Evolutionary conservation across 192 early-diverging fungal species (phyloP), one percentile per base, ranked within the genome.

Genomic region (Backusella psychrophila): DNA sequence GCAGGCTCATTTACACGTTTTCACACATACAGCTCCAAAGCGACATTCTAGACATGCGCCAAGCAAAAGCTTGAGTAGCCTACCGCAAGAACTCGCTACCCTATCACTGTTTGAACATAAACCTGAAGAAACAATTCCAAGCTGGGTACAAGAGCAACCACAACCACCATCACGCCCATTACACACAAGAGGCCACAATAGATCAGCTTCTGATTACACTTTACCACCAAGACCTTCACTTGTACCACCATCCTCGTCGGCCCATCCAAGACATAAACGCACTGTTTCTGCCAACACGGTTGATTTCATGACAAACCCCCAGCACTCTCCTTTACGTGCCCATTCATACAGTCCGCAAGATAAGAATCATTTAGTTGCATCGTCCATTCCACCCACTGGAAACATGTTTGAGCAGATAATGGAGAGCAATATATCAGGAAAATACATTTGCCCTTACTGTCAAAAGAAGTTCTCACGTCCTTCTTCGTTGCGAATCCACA

Each of bases 391-490:
- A 49, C 12, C 56, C 21, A 4, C 56, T 11, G 26, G 26, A 29
- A 7, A 63, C 9, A 29, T 63, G 23, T 63, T 63, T 63, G 21
- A 59, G 9, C n/a, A 59, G 17, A 59, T 59, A 9, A 29, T 49
- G 17, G 46, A 49, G 15, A 21, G 17, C 19, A 49, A 63, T 14
- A 5, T 63, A 14, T 11, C 26, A 26, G 56, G 56, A 29, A 63
- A 63, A 63, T 63, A 63, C 73, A 80, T 84, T 53, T 93, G 91
- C 65, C 77, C 82, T n/a, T 82, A 80, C 31, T 94, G 92, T 59
- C 56, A 78, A 21, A 94, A 93, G 63, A 71, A 72, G n/a, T 94
- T 93, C 56, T 86, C 90, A 1, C 85, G 93, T 17, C 92, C 92
- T 0, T 91, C 89, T 11, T 90, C 92, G 0, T 75, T 93, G 0